Evolutionary conservation across 495 filamentous ascomycete genomes (phyloP).

Genomic region (Neurospora sp.): DNA sequence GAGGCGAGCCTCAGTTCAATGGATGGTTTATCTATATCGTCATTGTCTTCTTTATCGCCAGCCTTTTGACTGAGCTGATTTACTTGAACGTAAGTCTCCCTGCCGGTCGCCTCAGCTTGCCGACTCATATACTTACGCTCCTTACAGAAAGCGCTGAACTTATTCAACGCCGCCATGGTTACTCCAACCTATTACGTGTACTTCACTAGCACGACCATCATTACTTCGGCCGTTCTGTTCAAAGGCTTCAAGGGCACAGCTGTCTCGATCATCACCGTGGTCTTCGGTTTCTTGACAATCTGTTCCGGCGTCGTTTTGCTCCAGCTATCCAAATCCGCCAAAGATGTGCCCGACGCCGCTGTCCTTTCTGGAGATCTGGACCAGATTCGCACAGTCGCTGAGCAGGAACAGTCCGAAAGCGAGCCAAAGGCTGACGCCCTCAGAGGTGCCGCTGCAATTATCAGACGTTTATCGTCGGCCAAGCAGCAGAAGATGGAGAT

Average conservation of each 20-base stretch:
- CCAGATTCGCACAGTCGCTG: conserved; percentile 87
- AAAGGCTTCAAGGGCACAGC: conserved; percentile 85
- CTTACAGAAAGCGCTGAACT: conserved; percentile 87
- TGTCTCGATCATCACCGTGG: conserved; percentile 73
- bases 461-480: conserved; percentile 69
- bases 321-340: conserved; percentile 95
- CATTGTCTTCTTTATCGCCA: conserved; percentile 79
- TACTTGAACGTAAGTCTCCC: conserved; percentile 73
- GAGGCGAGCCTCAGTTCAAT: conserved; percentile 78
- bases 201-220: conserved; percentile 90
- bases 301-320: conserved; percentile 93
- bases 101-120: neutral
- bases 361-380: conserved; percentile 90
- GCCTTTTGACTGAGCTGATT: conserved; percentile 85
- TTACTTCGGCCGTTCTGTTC: conserved; percentile 88
- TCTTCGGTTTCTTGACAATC: conserved; percentile 90
- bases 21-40: conserved; percentile 95
- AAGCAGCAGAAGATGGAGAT: conserved; percentile 69
- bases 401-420: conserved; percentile 87
- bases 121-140: conserved; percentile 15
- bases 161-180: conserved; percentile 95
- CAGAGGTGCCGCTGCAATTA: conserved; percentile 80
- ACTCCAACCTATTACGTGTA: conserved; percentile 98
- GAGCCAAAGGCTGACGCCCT: conserved; percentile 97
- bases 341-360: conserved; percentile 89